A percentile compares a stretch with the other conserved stretches of the same genome.
Conservation (phyloP, 139 green algal species). For the Coelastrella sp. region DNA sequence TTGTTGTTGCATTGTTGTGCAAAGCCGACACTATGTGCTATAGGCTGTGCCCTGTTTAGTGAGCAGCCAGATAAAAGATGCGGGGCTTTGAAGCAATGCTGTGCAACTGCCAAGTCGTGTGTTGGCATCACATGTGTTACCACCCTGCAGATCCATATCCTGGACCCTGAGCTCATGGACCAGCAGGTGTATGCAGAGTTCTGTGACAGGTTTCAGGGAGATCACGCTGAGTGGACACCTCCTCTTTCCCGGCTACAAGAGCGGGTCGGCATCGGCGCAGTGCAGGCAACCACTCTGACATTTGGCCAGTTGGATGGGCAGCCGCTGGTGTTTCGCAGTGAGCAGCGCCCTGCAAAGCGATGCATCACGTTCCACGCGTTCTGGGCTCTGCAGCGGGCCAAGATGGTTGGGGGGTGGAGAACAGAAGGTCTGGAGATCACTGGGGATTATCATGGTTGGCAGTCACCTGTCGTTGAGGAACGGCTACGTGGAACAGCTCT, state of each 20-base stretch:
- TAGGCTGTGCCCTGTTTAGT: too few species aligned
- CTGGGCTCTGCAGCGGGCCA: slow-evolving; percentile 6
- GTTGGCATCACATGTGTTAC: background rate
- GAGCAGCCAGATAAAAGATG: too few species aligned
- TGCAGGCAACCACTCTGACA: slow-evolving; percentile 10
- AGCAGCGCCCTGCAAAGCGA: background rate
- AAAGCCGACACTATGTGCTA: too few species aligned
- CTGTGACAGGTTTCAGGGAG: background rate
- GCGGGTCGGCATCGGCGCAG: background rate
- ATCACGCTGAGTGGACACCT: background rate
- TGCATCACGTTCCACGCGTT: slow-evolving; percentile 11
- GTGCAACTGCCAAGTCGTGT: background rate
- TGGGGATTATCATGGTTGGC: background rate
- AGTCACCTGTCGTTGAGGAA: background rate
- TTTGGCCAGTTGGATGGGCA: slow-evolving; percentile 19
- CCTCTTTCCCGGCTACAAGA: background rate
- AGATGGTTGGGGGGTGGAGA: background rate
- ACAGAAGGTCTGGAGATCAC: background rate
- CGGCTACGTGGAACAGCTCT: background rate
- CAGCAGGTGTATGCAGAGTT: background rate
- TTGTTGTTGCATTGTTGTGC: too few species aligned
- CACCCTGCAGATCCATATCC: background rate
- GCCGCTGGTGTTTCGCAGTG: background rate
- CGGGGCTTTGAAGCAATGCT: too few species aligned
- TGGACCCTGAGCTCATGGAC: background rate